Percentiles rank a stretch among this genome's conserved stretches.
Conservation (phyloP, 345 rosid species). For the Citrus reticulata region DNA sequence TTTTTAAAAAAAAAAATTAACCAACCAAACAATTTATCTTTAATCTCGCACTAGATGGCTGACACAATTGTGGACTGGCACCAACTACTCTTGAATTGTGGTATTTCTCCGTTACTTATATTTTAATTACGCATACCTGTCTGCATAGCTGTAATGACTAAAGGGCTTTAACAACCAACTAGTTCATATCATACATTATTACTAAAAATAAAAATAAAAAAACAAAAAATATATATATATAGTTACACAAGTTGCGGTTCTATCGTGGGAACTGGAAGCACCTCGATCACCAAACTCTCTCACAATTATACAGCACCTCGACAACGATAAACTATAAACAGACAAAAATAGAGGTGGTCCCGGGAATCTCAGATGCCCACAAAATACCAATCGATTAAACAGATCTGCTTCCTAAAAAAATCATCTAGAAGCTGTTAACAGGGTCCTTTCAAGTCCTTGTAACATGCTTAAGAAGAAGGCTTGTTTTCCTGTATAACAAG, state of each 20-base stretch:
- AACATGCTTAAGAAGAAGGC: conserved; percentile 14
- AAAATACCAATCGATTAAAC: not conserved
- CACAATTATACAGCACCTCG: not conserved
- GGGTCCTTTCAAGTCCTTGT: not conserved
- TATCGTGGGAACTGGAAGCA: conserved; percentile 1
- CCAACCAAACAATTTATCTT: not conserved
- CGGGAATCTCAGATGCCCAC: conserved; percentile 5
- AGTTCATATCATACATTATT: not conserved
- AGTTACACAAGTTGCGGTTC: conserved; percentile 28
- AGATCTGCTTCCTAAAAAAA: conserved; percentile 21
- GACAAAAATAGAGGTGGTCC: not conserved
- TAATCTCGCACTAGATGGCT: not conserved
- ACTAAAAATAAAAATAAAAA: not conserved
- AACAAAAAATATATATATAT: not conserved
- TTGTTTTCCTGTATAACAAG: conserved; percentile 26
- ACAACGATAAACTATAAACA: not conserved
- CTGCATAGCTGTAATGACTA: not conserved
- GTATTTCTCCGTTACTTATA: not conserved
- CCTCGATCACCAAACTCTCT: not conserved
- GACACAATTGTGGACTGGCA: not conserved
- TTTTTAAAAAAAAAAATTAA: too few species aligned
- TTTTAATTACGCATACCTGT: not conserved
- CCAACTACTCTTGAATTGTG: not conserved
- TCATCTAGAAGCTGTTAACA: not conserved
- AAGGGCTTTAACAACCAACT: not conserved